These are phyloP conservation scores for Plasmodium ovale DNA, from an alignment of 169 alveolate species.

Conservation along the genomic window DNA sequence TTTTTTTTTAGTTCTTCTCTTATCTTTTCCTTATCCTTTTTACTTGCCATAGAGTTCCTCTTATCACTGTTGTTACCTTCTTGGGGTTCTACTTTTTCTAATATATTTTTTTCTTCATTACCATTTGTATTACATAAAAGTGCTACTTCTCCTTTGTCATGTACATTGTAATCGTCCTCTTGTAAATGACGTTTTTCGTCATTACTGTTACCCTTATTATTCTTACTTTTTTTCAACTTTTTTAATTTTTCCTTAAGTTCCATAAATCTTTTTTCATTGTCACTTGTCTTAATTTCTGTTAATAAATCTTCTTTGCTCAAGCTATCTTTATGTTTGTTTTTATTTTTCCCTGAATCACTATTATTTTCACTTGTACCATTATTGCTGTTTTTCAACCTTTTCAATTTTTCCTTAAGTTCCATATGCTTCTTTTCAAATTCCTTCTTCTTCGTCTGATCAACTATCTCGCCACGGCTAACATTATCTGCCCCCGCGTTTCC, in stretches of 20 bases:
- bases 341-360: neutral
- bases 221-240: neutral
- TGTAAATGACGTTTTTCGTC: neutral
- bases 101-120: neutral
- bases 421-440: constrained; percentile 27
- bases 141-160: neutral
- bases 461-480: neutral
- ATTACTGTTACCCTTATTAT: neutral
- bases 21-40: constrained; percentile 18
- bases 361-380: neutral
- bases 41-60: neutral
- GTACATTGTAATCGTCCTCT: neutral
- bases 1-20: constrained; percentile 36
- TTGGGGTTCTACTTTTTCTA: neutral
- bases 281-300: neutral
- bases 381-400: constrained; percentile 5
- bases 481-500: neutral
- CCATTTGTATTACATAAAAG: neutral
- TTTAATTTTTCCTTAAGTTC: constrained; percentile 20
- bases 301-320: neutral
- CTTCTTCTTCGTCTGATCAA: neutral
- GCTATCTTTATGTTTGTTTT: neutral
- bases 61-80: neutral
- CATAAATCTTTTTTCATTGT: neutral
- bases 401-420: constrained; percentile 70